Conservation (phyloP, 2,329 filamentous ascomycete species). For the Fusarium camptoceras region DNA sequence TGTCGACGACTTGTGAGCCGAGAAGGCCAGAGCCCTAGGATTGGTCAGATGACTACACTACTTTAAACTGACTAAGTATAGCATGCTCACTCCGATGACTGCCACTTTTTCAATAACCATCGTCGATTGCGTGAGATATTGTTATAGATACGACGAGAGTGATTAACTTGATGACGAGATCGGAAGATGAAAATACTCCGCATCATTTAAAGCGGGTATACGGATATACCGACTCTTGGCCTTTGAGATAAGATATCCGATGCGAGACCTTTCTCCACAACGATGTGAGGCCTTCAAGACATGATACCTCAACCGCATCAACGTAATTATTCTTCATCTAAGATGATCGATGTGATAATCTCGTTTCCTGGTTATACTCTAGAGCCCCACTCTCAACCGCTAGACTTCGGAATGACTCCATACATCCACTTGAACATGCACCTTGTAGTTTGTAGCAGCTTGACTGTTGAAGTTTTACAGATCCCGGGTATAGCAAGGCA, state of each 20-base stretch:
- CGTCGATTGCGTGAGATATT: background rate
- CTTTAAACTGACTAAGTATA: accelerated
- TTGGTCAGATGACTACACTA: background rate
- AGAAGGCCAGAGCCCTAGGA: conserved; percentile 10
- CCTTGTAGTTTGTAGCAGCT: background rate
- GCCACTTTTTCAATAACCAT: conserved; percentile 16
- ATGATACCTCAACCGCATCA: accelerated
- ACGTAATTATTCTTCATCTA: accelerated
- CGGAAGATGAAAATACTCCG: background rate
- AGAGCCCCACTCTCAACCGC: accelerated
- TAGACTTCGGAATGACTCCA: background rate
- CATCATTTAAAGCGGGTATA: background rate
- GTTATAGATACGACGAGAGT: background rate
- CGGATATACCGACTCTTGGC: background rate
- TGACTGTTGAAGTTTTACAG: background rate
- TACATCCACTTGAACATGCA: background rate
- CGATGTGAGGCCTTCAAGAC: background rate
- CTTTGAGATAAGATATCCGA: background rate
- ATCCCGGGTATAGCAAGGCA: background rate
- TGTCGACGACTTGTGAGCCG: background rate
- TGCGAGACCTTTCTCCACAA: background rate
- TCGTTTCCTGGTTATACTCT: background rate
- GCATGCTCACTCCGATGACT: conserved; percentile 2
- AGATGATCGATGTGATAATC: background rate
- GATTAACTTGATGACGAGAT: background rate